phyloP scores from a whole-genome alignment of 2,329 filamentous ascomycete genomes.

The Colletotrichum destructivum region DNA sequence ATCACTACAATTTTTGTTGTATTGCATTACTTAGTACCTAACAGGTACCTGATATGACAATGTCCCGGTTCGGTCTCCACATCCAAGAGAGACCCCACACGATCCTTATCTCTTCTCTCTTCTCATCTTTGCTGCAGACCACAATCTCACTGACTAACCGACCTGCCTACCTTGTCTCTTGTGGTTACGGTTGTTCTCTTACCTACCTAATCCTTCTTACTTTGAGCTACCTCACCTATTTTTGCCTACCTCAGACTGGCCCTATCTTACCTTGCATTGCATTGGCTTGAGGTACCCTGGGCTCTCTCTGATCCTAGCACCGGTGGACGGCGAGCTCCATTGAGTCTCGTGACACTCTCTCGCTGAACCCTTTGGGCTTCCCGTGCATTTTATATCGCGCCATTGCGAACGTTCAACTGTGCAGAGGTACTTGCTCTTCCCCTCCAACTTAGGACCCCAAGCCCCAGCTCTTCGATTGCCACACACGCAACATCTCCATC shows the following conservation, averaged over 20 bases:
- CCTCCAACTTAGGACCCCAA: not conserved
- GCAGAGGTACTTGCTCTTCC: not conserved
- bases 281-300: not conserved
- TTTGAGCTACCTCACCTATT: not conserved
- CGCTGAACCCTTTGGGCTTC: conserved; percentile 11
- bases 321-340: conserved; percentile 39
- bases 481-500: not conserved
- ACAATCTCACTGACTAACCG: conserved; percentile 1
- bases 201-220: not conserved
- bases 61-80: conserved; percentile 7
- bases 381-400: conserved; percentile 19
- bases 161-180: not conserved
- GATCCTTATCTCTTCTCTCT: conserved; percentile 26
- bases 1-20: not conserved
- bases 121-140: not conserved
- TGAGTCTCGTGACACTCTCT: conserved; percentile 32
- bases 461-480: not conserved
- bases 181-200: conserved; percentile 1
- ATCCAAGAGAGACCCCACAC: conserved; percentile 18
- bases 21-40: not conserved
- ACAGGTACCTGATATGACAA: not conserved
- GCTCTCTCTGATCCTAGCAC: not conserved
- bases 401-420: not conserved
- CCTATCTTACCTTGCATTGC: conserved; percentile 3
- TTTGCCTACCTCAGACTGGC: not conserved